Base-by-base conservation (phyloP, 176 grass and related monocot genomes). In the Typha latifolia region DNA sequence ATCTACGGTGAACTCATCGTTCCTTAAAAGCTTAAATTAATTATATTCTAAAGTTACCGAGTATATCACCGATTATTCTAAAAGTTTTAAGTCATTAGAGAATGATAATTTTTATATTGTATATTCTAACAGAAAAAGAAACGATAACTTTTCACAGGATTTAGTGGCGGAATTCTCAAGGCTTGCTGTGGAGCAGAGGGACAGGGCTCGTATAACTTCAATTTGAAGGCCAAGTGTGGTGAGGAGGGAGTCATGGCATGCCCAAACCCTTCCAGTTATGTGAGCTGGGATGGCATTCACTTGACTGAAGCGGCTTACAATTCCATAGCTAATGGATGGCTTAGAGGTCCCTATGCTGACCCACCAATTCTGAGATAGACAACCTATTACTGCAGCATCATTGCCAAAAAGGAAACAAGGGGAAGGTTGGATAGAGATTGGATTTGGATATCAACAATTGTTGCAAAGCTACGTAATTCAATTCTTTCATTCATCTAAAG, bases 231-330 rank as follows among this genome's bases (percentile, higher is more conserved):
- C 71, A 96, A 96, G 77, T 91, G 87, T 4, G 91, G 88, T 0
- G 82, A 91, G 80, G 32, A 83, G 3, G 87, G 91, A 0, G 79
- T 84, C 9, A 91, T 66, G 8, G 84, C 84, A 9, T 96, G 91
- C 77, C 34, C 53, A 0, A 77, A 84, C 78, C 84, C 87, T 15
- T 79, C 87, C 0, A 59, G 79, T 0, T 90, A 88, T 20, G 87
- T 91, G 31, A 96, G 87, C 63, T 96, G 91, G 91, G 91, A 96
- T 23, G 91, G 91, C 59, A 91, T 96, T 72, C 91, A 96, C 79
- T 84, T 96, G 87, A 96, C 91, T 0, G 91, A 96, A 76, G 77
- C 91, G n/a, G 91, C 87, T 37, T 87, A 96, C 68, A 63, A 61
- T 49, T 80, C 62, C 64, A 74, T 96, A 0, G 82, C 91, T 0